Base-by-base conservation (phyloP, 2,329 filamentous ascomycete genomes). In the Diaporthe nobilis region DNA sequence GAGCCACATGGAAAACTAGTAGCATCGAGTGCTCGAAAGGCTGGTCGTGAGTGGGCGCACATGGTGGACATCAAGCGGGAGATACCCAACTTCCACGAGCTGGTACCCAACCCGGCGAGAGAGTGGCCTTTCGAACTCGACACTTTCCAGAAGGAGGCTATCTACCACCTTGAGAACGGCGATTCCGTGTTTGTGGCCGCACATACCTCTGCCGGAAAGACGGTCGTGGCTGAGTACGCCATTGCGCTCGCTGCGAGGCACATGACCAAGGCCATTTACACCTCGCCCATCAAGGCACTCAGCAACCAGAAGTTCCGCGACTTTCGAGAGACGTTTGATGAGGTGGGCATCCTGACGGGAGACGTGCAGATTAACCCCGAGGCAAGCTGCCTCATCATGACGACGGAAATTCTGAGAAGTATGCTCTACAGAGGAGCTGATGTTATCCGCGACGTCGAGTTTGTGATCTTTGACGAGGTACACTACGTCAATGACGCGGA, bases 181-280 rank as follows among this genome's bases (percentile, higher is more conserved):
- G 97, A 99, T 82, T 98, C 96, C 0, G 97, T 99, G 37, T 99
- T 99, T 81, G 97, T 99, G 70, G 97, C 97, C 13, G 97, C 97
- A 0, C 97, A 99, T 83, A 99, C 97, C 0, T 99, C 97, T 47
- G 97, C 97, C 31, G 97, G 97, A 74, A 99, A 99, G 87, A 99
- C 97, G 1, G 97, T 98, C 0, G 97, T 99, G 20, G 97, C 97
- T 39, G 97, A 99, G 83, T 99, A 99, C 84, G 97, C 96, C 67
- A 98, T 99, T 83, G 95, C 97, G 9, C 88, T 99, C 75, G 97
- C 97, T 42, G 93, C 95, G n/a, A 97, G 96, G 82, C 97, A 99
- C 83, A 98, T 98, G 96, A 99, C 97, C 12, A 99, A 99, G 84
- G 96, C 97, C 31, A 99, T 99, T 78, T 99, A 99, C 83, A 99